phyloP scores from a whole-genome alignment of 495 filamentous ascomycete species.

The Mytilinidion resinicola region DNA sequence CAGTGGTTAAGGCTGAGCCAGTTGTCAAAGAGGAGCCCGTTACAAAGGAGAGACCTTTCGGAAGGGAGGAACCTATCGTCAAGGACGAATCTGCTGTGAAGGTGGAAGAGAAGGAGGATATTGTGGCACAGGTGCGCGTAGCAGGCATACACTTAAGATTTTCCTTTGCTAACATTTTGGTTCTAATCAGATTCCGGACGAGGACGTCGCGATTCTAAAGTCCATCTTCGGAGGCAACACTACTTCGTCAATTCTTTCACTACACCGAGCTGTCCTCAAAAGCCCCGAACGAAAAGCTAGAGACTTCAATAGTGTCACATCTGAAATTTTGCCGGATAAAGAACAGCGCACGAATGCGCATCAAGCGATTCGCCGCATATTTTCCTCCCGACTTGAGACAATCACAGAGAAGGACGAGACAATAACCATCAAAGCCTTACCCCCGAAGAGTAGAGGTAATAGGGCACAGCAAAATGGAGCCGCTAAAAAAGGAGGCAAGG shows the following conservation, averaged over 20 bases:
- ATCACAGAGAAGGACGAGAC: conserved; percentile 51
- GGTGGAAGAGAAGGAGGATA: conserved; percentile 6
- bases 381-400: conserved; percentile 61
- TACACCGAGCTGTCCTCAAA: conserved; percentile 26
- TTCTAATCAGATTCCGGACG: conserved; percentile 13
- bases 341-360: conserved; percentile 59
- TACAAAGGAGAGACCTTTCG: background rate
- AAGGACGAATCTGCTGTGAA: background rate
- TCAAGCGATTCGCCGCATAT: conserved; percentile 59
- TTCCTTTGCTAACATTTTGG: background rate
- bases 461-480: conserved; percentile 10
- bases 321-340: conserved; percentile 49
- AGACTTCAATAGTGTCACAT: conserved; percentile 35
- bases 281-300: conserved; percentile 34
- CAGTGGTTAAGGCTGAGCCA: background rate
- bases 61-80: background rate
- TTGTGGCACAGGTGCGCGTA: conserved; percentile 2
- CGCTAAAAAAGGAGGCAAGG: conserved; percentile 28
- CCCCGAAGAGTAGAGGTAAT: conserved; percentile 23
- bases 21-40: background rate
- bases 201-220: conserved; percentile 23
- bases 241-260: conserved; percentile 20
- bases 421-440: conserved; percentile 52
- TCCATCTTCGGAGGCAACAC: conserved; percentile 32
- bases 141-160: background rate